Evolutionary conservation across 805 yeast species (phyloP).

Genomic region (Kluyveromyces dobzhanskii): DNA sequence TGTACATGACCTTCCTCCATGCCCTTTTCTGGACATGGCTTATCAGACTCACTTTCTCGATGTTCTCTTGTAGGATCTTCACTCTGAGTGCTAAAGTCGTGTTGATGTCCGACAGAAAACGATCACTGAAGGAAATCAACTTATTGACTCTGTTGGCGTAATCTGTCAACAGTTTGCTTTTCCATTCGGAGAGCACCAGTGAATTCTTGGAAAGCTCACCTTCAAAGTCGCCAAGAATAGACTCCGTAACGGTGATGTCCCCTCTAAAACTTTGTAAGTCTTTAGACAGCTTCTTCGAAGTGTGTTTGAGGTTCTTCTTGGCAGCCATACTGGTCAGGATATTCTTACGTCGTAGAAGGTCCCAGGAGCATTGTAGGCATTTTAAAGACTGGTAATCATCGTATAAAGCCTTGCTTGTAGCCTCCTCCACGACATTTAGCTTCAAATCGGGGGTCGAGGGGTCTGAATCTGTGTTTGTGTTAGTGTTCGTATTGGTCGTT

Average conservation of each 20-base stretch:
- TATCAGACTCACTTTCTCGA: conserved; percentile 22
- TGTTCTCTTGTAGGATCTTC: conserved; percentile 27
- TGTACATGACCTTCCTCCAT: conserved; percentile 16
- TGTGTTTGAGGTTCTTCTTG: background rate
- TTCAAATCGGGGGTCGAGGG: background rate
- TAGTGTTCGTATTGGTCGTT: background rate
- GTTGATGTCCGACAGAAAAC: conserved; percentile 65
- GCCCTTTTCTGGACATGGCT: conserved; percentile 19
- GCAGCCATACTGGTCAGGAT: conserved; percentile 17
- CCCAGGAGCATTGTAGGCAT: conserved; percentile 18
- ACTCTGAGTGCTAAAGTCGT: conserved; percentile 60
- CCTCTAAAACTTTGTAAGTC: conserved; percentile 12
- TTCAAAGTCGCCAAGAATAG: conserved; percentile 16
- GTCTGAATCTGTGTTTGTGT: background rate
- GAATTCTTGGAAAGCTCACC: conserved; percentile 22
- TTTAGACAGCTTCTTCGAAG: background rate
- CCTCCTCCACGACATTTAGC: background rate
- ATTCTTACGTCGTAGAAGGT: conserved; percentile 21
- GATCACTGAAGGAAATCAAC: conserved; percentile 51
- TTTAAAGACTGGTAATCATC: conserved; percentile 5
- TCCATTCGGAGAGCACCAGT: conserved; percentile 26
- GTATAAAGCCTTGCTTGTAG: background rate
- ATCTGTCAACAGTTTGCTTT: conserved; percentile 23
- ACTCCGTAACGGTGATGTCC: conserved; percentile 12
- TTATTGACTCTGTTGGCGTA: conserved; percentile 52